A percentile compares a stretch with the other conserved stretches of the same genome.
These are phyloP conservation scores for Penicillium sp. DNA, from an alignment of 2,329 filamentous ascomycete species.

Conservation along the genomic window DNA sequence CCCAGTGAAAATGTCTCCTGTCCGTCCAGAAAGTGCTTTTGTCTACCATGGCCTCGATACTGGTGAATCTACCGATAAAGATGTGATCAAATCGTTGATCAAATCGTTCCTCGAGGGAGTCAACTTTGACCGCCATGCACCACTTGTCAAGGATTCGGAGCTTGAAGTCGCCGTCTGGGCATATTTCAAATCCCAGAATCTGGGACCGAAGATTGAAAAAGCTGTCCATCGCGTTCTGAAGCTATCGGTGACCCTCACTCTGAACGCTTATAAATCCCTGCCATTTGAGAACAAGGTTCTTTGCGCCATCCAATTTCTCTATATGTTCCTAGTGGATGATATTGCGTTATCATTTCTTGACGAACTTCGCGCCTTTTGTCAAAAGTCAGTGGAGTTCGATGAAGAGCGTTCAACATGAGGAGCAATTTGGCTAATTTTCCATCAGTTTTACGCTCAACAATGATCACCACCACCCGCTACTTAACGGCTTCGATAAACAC, in stretches of 20 bases:
- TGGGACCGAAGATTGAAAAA: constrained; percentile 2
- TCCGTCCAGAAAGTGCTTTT: constrained; percentile 1
- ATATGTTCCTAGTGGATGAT: constrained; percentile 14
- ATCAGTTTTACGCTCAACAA: constrained; percentile 2
- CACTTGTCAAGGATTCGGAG: constrained; percentile 2
- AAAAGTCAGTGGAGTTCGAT: constrained; percentile 4
- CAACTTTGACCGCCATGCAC: constrained; percentile 6
- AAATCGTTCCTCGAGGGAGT: constrained; percentile 7
- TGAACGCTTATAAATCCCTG: constrained; percentile 6
- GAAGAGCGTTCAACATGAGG: too few species aligned
- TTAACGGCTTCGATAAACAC: constrained; percentile 4
- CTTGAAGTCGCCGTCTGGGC: constrained; percentile 4
- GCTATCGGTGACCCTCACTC: constrained; percentile 3
- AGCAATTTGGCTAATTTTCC: neutral
- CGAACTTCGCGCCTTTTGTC: constrained; percentile 7
- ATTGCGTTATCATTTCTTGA: constrained; percentile 7
- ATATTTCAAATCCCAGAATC: constrained; percentile 6
- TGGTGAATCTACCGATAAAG: neutral
- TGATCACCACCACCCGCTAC: constrained; percentile 2
- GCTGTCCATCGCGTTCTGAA: constrained; percentile 5
- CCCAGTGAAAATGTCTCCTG: neutral
- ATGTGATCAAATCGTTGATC: constrained; percentile 7
- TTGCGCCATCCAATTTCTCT: constrained; percentile 6
- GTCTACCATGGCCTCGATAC: constrained; percentile 4
- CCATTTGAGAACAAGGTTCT: constrained; percentile 9